These are phyloP conservation scores for Solanum lignicaule DNA, from an alignment of 257 asterid genomes.

Conservation along the genomic window DNA sequence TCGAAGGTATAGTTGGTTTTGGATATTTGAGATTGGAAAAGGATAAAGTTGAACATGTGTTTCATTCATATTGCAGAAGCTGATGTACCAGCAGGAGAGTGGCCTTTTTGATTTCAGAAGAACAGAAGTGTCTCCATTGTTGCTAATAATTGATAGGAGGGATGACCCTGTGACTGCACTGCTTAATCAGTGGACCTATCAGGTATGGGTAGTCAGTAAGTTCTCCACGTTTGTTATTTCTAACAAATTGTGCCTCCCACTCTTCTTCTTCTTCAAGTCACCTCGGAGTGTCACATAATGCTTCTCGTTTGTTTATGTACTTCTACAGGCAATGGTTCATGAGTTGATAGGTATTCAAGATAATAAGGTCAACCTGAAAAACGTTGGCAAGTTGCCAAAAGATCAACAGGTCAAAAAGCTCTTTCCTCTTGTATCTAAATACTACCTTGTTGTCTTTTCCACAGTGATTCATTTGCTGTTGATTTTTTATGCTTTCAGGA, in stretches of 20 bases:
- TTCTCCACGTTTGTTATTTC: background rate
- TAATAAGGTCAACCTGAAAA: slow-evolving; percentile 79
- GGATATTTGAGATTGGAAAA: background rate
- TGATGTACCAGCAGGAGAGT: slow-evolving; percentile 97
- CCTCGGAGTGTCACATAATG: background rate
- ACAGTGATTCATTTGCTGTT: slow-evolving; percentile 8
- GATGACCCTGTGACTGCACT: slow-evolving; percentile 95
- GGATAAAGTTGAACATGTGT: slow-evolving; percentile 7
- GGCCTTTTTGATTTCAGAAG: slow-evolving; percentile 94
- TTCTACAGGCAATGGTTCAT: slow-evolving; percentile 85
- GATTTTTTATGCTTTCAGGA: slow-evolving; percentile 38
- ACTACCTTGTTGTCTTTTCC: slow-evolving; percentile 3
- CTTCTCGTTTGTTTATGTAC: slow-evolving; percentile 8
- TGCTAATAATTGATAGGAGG: slow-evolving; percentile 83
- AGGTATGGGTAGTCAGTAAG: slow-evolving; percentile 33
- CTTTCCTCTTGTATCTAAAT: background rate
- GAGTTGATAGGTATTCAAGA: slow-evolving; percentile 92
- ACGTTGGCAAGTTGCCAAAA: slow-evolving; percentile 51
- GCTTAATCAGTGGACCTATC: slow-evolving; percentile 98
- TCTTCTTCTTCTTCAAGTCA: background rate
- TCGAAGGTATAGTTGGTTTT: background rate
- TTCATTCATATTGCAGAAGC: slow-evolving; percentile 48
- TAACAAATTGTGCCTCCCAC: background rate
- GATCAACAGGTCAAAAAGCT: slow-evolving; percentile 71
- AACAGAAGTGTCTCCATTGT: slow-evolving; percentile 81